Evolutionary conservation across 139 green algal genomes (phyloP), one percentile per base, ranked within the genome.

Genomic region (Chara braunii): DNA sequence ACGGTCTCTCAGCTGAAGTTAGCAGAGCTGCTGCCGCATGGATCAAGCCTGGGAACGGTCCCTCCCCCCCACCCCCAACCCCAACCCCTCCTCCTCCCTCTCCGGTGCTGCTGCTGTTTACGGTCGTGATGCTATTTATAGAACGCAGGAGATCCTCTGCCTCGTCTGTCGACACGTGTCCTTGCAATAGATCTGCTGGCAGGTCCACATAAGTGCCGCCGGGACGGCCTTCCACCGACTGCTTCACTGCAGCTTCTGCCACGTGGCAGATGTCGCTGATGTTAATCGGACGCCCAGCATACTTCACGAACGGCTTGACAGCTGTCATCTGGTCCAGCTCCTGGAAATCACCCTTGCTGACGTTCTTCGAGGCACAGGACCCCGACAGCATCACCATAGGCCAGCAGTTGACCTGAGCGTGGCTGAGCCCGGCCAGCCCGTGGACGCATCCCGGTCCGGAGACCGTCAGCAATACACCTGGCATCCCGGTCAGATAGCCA

Each of bases 341-440:
- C 74, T 94, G 87, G 58, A 94, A 94, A 3, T 78, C 76, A 3
- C 87, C 87, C 78, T 87, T 86, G 52, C 87, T 85, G 30, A 89
- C 45, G 54, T 90, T 82, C 14, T 37, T 51, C 74, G 80, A 64
- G 28, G 82, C 84, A 32, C 70, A 72, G 23, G 79, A 84, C 32
- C 86, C 86, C 7, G 80, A 81, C 28, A 92, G 59, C 73, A 91
- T 77, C 45, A 94, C 64, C 30, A 94, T 43, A 3, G 87, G 87
- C 85, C 83, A 94, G 75, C 65, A 78, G 75, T 94, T 94, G 64
- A 74, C 61, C 11, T 59, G 60, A 2, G 84, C 87, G 48, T 94
- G 73, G 51, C 64, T 78, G 26, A 87, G 58, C 23, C 85, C 87
- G 2, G 87, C 83, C 42, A 94, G 74, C 32, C 78, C 87, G 48